phyloP scores from a whole-genome alignment of 2,329 filamentous ascomycete species.

The Aspergillus carbonarius region DNA sequence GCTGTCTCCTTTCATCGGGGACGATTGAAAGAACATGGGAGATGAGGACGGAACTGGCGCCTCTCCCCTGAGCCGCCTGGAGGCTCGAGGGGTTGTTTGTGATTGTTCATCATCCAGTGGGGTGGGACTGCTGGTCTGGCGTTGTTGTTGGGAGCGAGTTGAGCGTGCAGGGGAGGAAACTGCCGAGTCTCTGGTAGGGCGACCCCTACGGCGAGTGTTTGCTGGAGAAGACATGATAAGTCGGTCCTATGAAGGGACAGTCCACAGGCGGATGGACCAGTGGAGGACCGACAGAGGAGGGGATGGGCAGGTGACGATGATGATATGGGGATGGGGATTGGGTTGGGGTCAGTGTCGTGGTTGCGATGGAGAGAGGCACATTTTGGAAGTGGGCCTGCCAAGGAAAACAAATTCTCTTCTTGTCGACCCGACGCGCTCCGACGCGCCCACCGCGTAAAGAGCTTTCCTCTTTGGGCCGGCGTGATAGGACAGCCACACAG shows the following conservation, averaged over 20 bases:
- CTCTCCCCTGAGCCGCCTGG: slow-evolving; percentile 42
- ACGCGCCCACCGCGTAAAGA: slow-evolving; percentile 36
- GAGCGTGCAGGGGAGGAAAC: slow-evolving; percentile 41
- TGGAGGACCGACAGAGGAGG: slow-evolving; percentile 7
- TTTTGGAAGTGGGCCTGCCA: slow-evolving; percentile 18
- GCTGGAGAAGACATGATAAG: slow-evolving; percentile 46
- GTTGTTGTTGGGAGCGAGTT: slow-evolving; percentile 33
- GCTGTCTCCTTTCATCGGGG: slow-evolving; percentile 50
- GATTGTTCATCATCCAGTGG: slow-evolving; percentile 19
- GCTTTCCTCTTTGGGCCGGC: slow-evolving; percentile 28
- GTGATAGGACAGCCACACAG: slow-evolving; percentile 13
- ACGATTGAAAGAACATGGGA: slow-evolving; percentile 74
- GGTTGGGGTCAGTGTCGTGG: slow-evolving; percentile 14
- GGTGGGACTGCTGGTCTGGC: slow-evolving; percentile 34
- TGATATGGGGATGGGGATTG: background rate
- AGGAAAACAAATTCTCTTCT: slow-evolving; percentile 25
- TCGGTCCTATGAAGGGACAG: slow-evolving; percentile 9
- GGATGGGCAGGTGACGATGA: background rate
- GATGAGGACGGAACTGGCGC: slow-evolving; percentile 64
- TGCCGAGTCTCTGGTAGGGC: slow-evolving; percentile 40
- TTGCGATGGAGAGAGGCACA: slow-evolving; percentile 17
- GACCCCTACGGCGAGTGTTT: slow-evolving; percentile 42
- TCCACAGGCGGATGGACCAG: background rate
- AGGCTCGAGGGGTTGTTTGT: slow-evolving; percentile 48
- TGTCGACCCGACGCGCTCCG: slow-evolving; percentile 24